A percentile compares a stretch with the other conserved stretches of the same genome.
phyloP scores from a whole-genome alignment of 257 asterid species.

The Mitragyna speciosa region DNA sequence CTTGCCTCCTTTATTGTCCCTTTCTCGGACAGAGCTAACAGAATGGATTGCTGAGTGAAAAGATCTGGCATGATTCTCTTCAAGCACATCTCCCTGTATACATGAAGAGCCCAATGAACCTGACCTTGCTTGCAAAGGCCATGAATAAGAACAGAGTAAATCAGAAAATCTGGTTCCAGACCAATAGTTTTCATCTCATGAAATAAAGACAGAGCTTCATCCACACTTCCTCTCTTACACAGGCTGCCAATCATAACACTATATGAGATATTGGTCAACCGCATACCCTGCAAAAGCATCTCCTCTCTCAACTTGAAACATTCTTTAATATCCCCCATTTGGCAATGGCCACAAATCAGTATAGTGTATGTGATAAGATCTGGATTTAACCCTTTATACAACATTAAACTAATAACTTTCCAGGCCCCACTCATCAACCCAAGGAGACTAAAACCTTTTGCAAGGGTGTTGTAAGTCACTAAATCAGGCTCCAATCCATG shows the following conservation, averaged over 20 bases:
- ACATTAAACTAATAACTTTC: conserved; percentile 35
- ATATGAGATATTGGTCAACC: conserved; percentile 39
- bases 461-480: conserved; percentile 65
- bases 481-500: conserved; percentile 66
- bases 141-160: conserved; percentile 57
- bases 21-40: conserved; percentile 52
- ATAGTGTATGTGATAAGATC: conserved; percentile 48
- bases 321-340: conserved; percentile 46
- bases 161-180: conserved; percentile 49
- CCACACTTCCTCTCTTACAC: conserved; percentile 56
- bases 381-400: conserved; percentile 38
- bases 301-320: conserved; percentile 55
- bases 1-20: conserved; percentile 55
- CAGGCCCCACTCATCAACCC: conserved; percentile 52
- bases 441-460: conserved; percentile 66
- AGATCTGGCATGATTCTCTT: conserved; percentile 39
- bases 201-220: conserved; percentile 57
- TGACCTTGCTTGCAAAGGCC: conserved; percentile 71
- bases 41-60: conserved; percentile 46
- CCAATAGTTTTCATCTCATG: conserved; percentile 49
- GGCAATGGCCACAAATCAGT: conserved; percentile 62
- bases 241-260: conserved; percentile 51
- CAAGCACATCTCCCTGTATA: conserved; percentile 46
- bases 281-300: conserved; percentile 55
- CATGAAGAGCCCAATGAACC: conserved; percentile 42